Evolutionary conservation across 176 grass and related monocot genomes (phyloP).

Genomic region (Paspalum notatum): DNA sequence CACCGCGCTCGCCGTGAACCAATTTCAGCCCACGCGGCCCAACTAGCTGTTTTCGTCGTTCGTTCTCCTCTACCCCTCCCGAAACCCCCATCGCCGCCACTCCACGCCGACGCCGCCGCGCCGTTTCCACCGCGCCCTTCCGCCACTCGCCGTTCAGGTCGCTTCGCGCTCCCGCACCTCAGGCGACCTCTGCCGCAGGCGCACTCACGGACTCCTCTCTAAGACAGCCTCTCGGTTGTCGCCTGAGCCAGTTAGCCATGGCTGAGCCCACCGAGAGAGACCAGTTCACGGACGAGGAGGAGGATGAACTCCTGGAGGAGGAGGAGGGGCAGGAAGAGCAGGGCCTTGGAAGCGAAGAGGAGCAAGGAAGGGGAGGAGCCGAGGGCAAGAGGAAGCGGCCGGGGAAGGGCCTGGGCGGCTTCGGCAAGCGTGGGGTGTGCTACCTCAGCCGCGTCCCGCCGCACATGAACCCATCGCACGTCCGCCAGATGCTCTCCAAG

Average conservation of each 20-base stretch:
- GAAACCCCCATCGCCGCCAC: background rate
- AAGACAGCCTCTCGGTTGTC: too few species aligned
- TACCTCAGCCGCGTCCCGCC: slow-evolving; percentile 93
- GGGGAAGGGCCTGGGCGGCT: slow-evolving; percentile 23
- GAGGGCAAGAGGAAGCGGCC: slow-evolving; percentile 45
- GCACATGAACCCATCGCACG: slow-evolving; percentile 85
- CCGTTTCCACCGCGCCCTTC: background rate
- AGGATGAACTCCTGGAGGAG: slow-evolving; percentile 5
- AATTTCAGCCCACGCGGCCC: background rate
- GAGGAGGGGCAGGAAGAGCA: slow-evolving; percentile 10
- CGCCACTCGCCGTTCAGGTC: background rate
- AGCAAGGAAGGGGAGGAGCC: background rate
- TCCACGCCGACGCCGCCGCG: background rate
- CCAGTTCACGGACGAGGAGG: slow-evolving; percentile 27
- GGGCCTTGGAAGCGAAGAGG: slow-evolving; percentile 26
- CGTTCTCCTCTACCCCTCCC: background rate
- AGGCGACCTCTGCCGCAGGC: background rate
- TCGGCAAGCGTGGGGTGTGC: slow-evolving; percentile 74
- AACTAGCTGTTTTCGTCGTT: background rate
- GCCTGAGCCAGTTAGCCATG: slow-evolving; percentile 1
- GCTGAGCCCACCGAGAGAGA: slow-evolving; percentile 29
- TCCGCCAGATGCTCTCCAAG: slow-evolving; percentile 86
- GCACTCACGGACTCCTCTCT: background rate
- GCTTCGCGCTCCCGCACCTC: background rate
- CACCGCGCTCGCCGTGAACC: background rate